These are phyloP conservation scores for Trypanosoma caninum DNA, from an alignment of 208 protist genomes.

Conservation along the genomic window DNA sequence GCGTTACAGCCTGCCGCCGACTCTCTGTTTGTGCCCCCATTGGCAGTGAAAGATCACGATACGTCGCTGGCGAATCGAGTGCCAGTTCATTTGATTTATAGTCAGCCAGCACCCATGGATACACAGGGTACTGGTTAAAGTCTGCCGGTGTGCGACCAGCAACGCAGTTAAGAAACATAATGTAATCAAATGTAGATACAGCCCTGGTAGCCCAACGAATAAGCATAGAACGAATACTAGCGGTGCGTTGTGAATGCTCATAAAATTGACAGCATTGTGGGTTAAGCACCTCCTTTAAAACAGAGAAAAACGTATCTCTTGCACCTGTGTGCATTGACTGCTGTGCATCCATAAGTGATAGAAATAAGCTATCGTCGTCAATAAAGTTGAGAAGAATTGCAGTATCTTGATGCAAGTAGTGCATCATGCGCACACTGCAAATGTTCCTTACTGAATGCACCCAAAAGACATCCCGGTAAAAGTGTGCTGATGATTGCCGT, in stretches of 20 bases:
- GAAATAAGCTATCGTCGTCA: constrained; percentile 69
- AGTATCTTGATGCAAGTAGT: constrained; percentile 88
- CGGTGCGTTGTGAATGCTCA: constrained; percentile 50
- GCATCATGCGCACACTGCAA: constrained; percentile 49
- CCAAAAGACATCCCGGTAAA: constrained; percentile 75
- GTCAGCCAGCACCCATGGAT: constrained; percentile 94
- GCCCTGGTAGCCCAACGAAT: constrained; percentile 90
- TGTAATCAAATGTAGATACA: constrained; percentile 94
- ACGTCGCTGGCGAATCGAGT: constrained; percentile 64
- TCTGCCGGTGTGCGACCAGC: constrained; percentile 90
- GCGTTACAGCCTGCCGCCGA: constrained; percentile 63
- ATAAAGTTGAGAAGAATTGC: constrained; percentile 66
- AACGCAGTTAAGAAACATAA: constrained; percentile 89
- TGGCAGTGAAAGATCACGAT: constrained; percentile 93
- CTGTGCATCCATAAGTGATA: constrained; percentile 77
- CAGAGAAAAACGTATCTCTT: constrained; percentile 61
- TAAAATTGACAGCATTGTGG: constrained; percentile 40
- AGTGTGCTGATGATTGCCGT: constrained; percentile 64
- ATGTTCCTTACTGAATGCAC: constrained; percentile 53
- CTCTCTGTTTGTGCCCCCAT: constrained; percentile 93
- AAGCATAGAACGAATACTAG: constrained; percentile 58
- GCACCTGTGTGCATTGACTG: constrained; percentile 86
- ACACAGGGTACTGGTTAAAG: constrained; percentile 95
- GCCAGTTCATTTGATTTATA: constrained; percentile 78
- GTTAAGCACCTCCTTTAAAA: constrained; percentile 56